These are phyloP conservation scores for Sarocladiaceae sp. DNA, from an alignment of 2,329 filamentous ascomycete species.

Conservation along the genomic window DNA sequence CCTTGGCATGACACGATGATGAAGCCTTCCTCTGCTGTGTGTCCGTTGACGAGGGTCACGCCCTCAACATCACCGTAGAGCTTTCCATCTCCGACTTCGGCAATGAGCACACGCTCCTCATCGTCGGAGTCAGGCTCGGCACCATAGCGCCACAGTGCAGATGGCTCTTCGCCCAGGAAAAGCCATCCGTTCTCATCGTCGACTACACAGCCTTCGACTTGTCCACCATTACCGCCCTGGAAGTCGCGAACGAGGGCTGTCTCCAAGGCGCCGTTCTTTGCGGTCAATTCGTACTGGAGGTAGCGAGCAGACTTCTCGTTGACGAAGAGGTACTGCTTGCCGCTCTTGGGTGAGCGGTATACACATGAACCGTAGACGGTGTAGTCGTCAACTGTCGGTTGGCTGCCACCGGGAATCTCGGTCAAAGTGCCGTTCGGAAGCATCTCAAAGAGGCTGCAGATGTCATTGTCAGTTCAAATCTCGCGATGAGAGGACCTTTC, in stretches of 20 bases:
- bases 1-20: conserved; percentile 50
- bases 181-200: conserved; percentile 48
- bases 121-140: conserved; percentile 40
- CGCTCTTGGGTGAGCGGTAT: conserved; percentile 41
- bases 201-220: conserved; percentile 50
- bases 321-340: conserved; percentile 50
- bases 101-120: conserved; percentile 30
- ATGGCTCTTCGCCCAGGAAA: conserved; percentile 48
- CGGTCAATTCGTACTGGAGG: conserved; percentile 46
- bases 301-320: conserved; percentile 51
- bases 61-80: conserved; percentile 52
- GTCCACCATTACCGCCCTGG: conserved; percentile 43
- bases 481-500: background rate
- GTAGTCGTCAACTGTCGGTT: conserved; percentile 40
- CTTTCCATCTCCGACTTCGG: conserved; percentile 40
- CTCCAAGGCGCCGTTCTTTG: conserved; percentile 36
- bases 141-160: conserved; percentile 47
- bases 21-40: conserved; percentile 38
- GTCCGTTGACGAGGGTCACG: conserved; percentile 44
- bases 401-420: conserved; percentile 38
- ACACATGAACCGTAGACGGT: conserved; percentile 48
- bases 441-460: conserved; percentile 44
- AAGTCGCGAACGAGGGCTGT: conserved; percentile 47
- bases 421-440: conserved; percentile 38
- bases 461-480: background rate